Percentiles rank a stretch among this genome's conserved stretches.
Evolutionary conservation across 345 rosid genomes (phyloP).

Genomic region (Populus simonii): DNA sequence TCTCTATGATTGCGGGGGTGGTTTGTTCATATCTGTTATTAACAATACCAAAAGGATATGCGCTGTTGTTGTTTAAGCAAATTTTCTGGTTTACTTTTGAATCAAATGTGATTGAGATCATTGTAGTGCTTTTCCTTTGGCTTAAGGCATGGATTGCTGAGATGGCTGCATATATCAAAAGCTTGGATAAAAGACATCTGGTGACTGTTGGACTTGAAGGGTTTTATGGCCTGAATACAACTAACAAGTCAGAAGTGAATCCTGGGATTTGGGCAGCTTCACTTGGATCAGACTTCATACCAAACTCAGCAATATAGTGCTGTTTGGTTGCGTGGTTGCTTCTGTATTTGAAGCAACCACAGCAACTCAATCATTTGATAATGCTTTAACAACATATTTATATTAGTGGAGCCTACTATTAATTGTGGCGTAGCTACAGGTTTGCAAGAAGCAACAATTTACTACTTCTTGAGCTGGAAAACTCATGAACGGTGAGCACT

Average conservation of each 20-base stretch:
- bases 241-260: slow-evolving; percentile 30
- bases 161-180: slow-evolving; percentile 48
- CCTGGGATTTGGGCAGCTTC: slow-evolving; percentile 53
- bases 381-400: too few species aligned
- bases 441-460: too few species aligned
- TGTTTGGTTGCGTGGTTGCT: too few species aligned
- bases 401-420: too few species aligned
- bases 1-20: not conserved
- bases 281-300: slow-evolving; percentile 47
- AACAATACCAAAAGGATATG: not conserved
- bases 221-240: slow-evolving; percentile 35
- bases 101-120: not conserved
- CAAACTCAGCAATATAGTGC: slow-evolving; percentile 29
- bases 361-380: too few species aligned
- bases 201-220: slow-evolving; percentile 48
- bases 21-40: not conserved
- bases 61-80: not conserved
- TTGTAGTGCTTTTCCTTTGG: slow-evolving; percentile 1
- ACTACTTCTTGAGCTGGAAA: too few species aligned
- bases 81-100: not conserved
- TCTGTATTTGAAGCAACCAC: too few species aligned
- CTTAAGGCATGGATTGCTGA: slow-evolving; percentile 47
- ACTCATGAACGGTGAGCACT: too few species aligned
- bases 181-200: slow-evolving; percentile 43
- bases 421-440: too few species aligned